phyloP scores from a whole-genome alignment of 208 protist species.

The Paratrypanosoma confusum region DNA sequence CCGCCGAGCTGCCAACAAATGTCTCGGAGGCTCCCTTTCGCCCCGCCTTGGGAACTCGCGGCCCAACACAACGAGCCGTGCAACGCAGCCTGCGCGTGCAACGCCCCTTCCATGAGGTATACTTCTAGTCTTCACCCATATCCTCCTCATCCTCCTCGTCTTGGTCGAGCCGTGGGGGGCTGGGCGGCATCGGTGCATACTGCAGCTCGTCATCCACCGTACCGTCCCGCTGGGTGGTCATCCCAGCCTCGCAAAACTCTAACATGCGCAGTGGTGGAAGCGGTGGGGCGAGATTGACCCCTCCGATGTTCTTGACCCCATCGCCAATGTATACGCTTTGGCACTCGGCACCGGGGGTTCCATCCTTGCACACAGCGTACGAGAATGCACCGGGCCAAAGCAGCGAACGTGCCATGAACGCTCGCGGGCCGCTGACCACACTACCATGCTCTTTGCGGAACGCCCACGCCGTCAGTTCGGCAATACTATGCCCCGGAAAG shows the following conservation, averaged over 20 bases:
- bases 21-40: no score
- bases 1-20: no score
- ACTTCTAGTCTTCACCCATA: no score
- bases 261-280: conserved; percentile 57
- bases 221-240: conserved; percentile 68
- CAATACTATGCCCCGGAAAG: conserved; percentile 68
- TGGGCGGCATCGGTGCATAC: conserved; percentile 67
- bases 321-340: conserved; percentile 77
- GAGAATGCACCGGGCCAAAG: conserved; percentile 80
- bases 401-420: conserved; percentile 69
- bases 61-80: no score
- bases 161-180: conserved; percentile 23
- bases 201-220: conserved; percentile 81
- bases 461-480: conserved; percentile 66
- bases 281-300: conserved; percentile 48
- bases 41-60: no score
- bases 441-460: conserved; percentile 76
- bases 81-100: no score
- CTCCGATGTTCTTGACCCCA: conserved; percentile 68
- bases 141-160: conserved; percentile 71
- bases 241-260: conserved; percentile 63
- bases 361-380: conserved; percentile 55
- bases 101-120: no score
- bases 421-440: conserved; percentile 48
- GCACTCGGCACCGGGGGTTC: conserved; percentile 56